A percentile compares a stretch with the other conserved stretches of the same genome.
Conservation (phyloP, 257 asterid genomes). For the Schizonepeta tenuifolia region DNA sequence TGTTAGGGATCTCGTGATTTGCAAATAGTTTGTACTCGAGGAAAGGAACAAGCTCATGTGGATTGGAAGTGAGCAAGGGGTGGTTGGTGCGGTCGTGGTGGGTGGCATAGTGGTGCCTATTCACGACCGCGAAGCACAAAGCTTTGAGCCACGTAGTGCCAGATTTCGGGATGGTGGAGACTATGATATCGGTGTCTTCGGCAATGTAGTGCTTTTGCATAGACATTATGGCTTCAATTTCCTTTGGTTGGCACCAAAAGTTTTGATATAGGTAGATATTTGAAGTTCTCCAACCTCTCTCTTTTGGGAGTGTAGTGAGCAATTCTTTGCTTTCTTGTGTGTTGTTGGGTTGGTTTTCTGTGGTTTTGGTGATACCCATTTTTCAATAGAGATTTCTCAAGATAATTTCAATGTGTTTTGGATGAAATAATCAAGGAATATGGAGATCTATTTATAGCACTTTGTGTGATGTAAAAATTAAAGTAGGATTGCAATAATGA, state of each 20-base stretch:
- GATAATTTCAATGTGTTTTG: too few species aligned
- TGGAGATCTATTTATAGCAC: conserved; percentile 8
- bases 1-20: conserved; percentile 30
- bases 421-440: neutral
- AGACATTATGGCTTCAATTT: conserved; percentile 39
- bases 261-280: conserved; percentile 44
- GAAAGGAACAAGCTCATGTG: conserved; percentile 59
- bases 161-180: conserved; percentile 58
- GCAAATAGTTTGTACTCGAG: conserved; percentile 48
- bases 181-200: conserved; percentile 38
- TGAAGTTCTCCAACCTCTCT: conserved; percentile 57
- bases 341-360: conserved; percentile 20
- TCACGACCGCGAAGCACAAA: conserved; percentile 39
- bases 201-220: conserved; percentile 38
- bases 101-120: conserved; percentile 20
- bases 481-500: neutral
- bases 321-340: conserved; percentile 40
- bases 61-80: conserved; percentile 53
- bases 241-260: conserved; percentile 55
- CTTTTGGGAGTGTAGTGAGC: conserved; percentile 51
- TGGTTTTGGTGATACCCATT: conserved; percentile 30
- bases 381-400: neutral
- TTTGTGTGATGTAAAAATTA: neutral
- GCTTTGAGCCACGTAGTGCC: conserved; percentile 75
- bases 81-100: conserved; percentile 8